A percentile compares a stretch with the other conserved stretches of the same genome.
phyloP scores from a whole-genome alignment of 1,284 basidiomycete genomes.

The Malassezia restricta region DNA sequence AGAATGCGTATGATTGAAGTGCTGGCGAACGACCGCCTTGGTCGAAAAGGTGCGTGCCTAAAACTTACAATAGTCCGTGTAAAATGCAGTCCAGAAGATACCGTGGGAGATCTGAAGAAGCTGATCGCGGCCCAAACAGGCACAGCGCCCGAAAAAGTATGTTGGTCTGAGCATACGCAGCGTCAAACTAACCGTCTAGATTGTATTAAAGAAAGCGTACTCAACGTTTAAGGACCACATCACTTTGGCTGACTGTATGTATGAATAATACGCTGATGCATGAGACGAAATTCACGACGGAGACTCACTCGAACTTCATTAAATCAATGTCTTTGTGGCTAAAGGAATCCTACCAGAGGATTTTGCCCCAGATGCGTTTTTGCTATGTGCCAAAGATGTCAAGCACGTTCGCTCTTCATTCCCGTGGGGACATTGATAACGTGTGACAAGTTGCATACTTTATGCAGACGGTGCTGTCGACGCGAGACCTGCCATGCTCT shows the following conservation, averaged over 20 bases:
- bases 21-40: slow-evolving; percentile 91
- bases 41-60: slow-evolving; percentile 65
- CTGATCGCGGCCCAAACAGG: slow-evolving; percentile 93
- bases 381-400: not conserved
- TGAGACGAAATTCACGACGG: slow-evolving; percentile 17
- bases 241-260: slow-evolving; percentile 62
- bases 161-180: slow-evolving; percentile 7
- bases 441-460: too few relatives aligned
- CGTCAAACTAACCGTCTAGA: slow-evolving; percentile 54
- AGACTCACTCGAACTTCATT: slow-evolving; percentile 16
- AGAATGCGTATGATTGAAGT: slow-evolving; percentile 56
- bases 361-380: too few relatives aligned
- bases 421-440: too few relatives aligned
- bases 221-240: slow-evolving; percentile 54
- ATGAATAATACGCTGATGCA: not conserved
- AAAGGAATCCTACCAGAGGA: not conserved
- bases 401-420: not conserved
- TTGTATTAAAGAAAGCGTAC: slow-evolving; percentile 84
- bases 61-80: slow-evolving; percentile 26
- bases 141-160: slow-evolving; percentile 54
- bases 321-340: not conserved
- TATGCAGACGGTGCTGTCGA: not conserved
- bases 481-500: not conserved
- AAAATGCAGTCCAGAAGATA: slow-evolving; percentile 62
- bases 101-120: slow-evolving; percentile 89